Conservation (phyloP, 2,329 filamentous ascomycete species). For the Diaporthe ilicicola region DNA sequence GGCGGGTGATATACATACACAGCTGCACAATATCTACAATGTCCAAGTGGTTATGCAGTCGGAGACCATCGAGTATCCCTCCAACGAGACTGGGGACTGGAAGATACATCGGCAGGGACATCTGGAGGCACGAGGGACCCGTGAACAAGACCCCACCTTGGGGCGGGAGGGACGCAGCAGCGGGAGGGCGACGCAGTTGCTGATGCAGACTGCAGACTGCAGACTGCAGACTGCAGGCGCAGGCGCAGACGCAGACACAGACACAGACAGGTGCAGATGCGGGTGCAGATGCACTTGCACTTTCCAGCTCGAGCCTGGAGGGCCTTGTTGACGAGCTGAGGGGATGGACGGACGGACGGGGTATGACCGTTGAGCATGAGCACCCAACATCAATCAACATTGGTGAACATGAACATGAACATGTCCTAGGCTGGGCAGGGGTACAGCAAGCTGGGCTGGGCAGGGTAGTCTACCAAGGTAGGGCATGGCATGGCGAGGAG, state of each 20-base stretch:
- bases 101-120: slow-evolving; percentile 13
- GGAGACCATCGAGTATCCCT: slow-evolving; percentile 9
- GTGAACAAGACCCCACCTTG: slow-evolving; percentile 14
- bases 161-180: no score
- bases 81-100: neutral
- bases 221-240: neutral
- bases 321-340: slow-evolving; percentile 3
- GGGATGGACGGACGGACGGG: neutral
- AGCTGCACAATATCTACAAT: neutral
- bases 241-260: neutral
- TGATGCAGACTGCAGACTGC: slow-evolving; percentile 13
- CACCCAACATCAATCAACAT: no score
- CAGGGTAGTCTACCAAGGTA: no score
- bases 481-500: neutral
- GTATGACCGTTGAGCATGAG: slow-evolving; percentile 3
- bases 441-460: no score
- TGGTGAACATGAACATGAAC: neutral
- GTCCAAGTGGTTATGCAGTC: neutral
- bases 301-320: slow-evolving; percentile 2
- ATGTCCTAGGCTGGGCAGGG: neutral
- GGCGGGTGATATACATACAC: neutral
- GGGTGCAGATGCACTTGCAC: neutral
- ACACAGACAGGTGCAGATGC: neutral
- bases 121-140: slow-evolving; percentile 13
- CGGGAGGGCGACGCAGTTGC: neutral